A percentile compares a stretch with the other conserved stretches of the same genome.
Conservation (phyloP, 495 filamentous ascomycete species). For the Copromyces sp. region DNA sequence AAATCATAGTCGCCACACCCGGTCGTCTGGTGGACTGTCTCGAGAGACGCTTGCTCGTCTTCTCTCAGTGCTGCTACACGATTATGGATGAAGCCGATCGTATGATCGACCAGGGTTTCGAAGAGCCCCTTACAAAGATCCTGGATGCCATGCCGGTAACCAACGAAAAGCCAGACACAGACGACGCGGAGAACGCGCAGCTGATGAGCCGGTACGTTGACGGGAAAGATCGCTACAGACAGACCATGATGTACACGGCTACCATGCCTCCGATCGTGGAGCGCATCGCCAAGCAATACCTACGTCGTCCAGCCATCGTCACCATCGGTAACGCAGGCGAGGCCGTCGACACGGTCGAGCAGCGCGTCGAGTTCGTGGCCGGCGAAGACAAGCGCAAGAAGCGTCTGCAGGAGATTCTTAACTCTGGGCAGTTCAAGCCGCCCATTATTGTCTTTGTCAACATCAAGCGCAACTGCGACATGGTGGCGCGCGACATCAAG, state of each 20-base stretch:
- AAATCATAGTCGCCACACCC: conserved; percentile 97
- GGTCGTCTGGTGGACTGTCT: conserved; percentile 97
- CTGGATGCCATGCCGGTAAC: conserved; percentile 90
- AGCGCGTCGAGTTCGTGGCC: conserved; percentile 84
- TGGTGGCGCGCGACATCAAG: conserved; percentile 90
- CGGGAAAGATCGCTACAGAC: conserved; percentile 79
- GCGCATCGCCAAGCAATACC: conserved; percentile 91
- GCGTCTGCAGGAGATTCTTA: conserved; percentile 82
- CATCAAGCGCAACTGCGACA: conserved; percentile 98
- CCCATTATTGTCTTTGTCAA: conserved; percentile 99
- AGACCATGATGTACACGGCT: conserved; percentile 99
- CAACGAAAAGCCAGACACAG: conserved; percentile 94
- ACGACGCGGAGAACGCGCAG: conserved; percentile 79
- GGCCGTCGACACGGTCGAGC: conserved; percentile 97
- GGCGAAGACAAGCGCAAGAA: conserved; percentile 98
- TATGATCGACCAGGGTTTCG: conserved; percentile 98
- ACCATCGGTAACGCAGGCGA: conserved; percentile 92
- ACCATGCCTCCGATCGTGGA: conserved; percentile 95
- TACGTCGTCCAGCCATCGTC: conserved; percentile 86
- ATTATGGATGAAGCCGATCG: conserved; percentile 97
- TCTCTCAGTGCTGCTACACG: conserved; percentile 94
- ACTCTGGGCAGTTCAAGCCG: conserved; percentile 72
- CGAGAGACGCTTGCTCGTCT: conserved; percentile 81
- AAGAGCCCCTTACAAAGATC: conserved; percentile 96
- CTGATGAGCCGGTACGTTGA: conserved; percentile 77